Conservation (phyloP, 495 filamentous ascomycete genomes). For the Penicillium goetzii region DNA sequence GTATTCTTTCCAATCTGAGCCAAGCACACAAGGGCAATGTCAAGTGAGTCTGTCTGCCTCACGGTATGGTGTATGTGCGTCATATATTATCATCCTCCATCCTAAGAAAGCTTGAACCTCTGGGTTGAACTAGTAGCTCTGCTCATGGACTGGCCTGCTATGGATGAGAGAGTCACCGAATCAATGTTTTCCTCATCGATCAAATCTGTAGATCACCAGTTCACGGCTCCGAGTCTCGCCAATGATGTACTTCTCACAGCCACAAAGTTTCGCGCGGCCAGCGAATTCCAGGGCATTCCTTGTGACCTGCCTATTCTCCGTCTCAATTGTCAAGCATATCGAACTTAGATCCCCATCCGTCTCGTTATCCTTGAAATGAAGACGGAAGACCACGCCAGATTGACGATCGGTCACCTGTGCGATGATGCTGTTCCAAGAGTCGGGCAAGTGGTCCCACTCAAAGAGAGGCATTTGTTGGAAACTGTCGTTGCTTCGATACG, state of each 20-base stretch:
- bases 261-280: slow-evolving; percentile 58
- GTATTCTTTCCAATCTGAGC: not conserved
- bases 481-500: slow-evolving; percentile 41
- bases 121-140: not conserved
- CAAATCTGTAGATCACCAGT: slow-evolving; percentile 60
- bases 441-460: not conserved
- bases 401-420: slow-evolving; percentile 55
- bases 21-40: not conserved
- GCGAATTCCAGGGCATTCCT: slow-evolving; percentile 56
- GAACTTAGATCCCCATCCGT: slow-evolving; percentile 24
- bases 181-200: slow-evolving; percentile 29
- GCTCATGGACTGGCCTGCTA: not conserved
- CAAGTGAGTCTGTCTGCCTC: not conserved
- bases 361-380: slow-evolving; percentile 45
- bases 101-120: not conserved
- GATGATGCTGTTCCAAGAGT: slow-evolving; percentile 50
- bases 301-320: slow-evolving; percentile 40
- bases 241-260: slow-evolving; percentile 65
- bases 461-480: slow-evolving; percentile 17
- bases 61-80: not conserved
- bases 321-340: slow-evolving; percentile 39
- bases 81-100: no score
- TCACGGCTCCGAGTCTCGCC: slow-evolving; percentile 59
- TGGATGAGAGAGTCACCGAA: not conserved
- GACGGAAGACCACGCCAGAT: slow-evolving; percentile 58